Evolutionary conservation across 495 filamentous ascomycete species (phyloP).

Genomic region (Penicillium canescens): DNA sequence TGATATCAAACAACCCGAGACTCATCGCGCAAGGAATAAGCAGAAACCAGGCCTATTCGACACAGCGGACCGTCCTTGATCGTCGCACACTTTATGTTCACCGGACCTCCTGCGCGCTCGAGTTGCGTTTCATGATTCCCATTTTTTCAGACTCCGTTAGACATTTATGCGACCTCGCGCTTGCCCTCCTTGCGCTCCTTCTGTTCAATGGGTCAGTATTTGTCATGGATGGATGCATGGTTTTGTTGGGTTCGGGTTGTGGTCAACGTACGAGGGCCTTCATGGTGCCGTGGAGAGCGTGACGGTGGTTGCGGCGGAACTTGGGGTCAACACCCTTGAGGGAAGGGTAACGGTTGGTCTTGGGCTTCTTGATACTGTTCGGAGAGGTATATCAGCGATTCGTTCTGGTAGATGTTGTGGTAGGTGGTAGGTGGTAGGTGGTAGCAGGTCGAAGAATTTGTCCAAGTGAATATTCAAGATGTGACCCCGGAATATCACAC

Average conservation of each 20-base stretch:
- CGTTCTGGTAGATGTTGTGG: constrained; percentile 11
- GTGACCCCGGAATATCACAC: constrained; percentile 6
- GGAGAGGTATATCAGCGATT: constrained; percentile 33
- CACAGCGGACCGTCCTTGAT: constrained; percentile 31
- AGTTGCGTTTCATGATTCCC: constrained; percentile 31
- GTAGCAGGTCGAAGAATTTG: not conserved
- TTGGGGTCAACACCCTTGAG: constrained; percentile 99
- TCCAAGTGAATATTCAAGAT: constrained; percentile 6
- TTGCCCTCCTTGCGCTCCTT: constrained; percentile 98
- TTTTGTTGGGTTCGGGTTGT: not conserved
- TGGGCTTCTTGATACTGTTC: constrained; percentile 98
- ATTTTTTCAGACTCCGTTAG: constrained; percentile 21
- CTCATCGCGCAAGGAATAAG: constrained; percentile 30
- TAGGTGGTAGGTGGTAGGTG: not conserved
- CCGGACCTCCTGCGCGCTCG: constrained; percentile 41
- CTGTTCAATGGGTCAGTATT: constrained; percentile 59
- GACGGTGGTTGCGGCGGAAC: constrained; percentile 98
- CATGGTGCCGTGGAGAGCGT: constrained; percentile 97
- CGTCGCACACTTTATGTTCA: constrained; percentile 42
- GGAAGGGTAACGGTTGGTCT: constrained; percentile 97
- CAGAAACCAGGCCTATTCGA: constrained; percentile 35
- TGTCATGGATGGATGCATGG: not conserved
- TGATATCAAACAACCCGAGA: constrained; percentile 31
- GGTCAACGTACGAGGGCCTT: constrained; percentile 84
- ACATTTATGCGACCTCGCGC: constrained; percentile 79